These are phyloP conservation scores for Epichloe aotearoae DNA, from an alignment of 2,329 filamentous ascomycete genomes.

Conservation along the genomic window DNA sequence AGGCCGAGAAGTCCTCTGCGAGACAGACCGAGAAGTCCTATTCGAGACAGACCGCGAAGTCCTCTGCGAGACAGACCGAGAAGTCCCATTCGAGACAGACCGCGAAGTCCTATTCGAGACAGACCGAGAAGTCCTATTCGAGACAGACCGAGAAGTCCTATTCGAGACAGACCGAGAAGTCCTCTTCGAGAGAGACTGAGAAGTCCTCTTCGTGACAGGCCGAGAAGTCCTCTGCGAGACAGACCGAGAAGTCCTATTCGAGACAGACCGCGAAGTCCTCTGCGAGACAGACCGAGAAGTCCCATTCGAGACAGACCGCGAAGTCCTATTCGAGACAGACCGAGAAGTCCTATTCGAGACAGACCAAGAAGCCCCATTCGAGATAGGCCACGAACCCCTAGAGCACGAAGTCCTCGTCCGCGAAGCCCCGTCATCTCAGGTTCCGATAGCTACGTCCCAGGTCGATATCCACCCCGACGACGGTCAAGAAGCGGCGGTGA, in stretches of 20 bases:
- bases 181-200: too few relatives aligned
- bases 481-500: conserved; percentile 29
- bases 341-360: conserved; percentile 7
- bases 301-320: too few relatives aligned
- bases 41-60: conserved; percentile 17
- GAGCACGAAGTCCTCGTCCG: conserved; percentile 26
- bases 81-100: too few relatives aligned
- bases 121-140: conserved; percentile 7
- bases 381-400: conserved; percentile 18
- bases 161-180: too few relatives aligned
- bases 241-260: conserved; percentile 20
- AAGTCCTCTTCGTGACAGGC: conserved; percentile 19
- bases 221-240: conserved; percentile 18
- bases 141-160: conserved; percentile 12
- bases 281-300: conserved; percentile 11
- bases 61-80: conserved; percentile 14
- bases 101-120: too few relatives aligned
- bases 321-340: too few relatives aligned
- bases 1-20: conserved; percentile 15
- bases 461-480: conserved; percentile 27
- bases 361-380: conserved; percentile 15
- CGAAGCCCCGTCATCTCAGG: conserved; percentile 24
- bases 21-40: neutral
- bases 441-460: conserved; percentile 34
- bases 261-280: conserved; percentile 18